Base-by-base conservation (phyloP, 805 yeast species). In the Metschnikowia henanensis region DNA sequence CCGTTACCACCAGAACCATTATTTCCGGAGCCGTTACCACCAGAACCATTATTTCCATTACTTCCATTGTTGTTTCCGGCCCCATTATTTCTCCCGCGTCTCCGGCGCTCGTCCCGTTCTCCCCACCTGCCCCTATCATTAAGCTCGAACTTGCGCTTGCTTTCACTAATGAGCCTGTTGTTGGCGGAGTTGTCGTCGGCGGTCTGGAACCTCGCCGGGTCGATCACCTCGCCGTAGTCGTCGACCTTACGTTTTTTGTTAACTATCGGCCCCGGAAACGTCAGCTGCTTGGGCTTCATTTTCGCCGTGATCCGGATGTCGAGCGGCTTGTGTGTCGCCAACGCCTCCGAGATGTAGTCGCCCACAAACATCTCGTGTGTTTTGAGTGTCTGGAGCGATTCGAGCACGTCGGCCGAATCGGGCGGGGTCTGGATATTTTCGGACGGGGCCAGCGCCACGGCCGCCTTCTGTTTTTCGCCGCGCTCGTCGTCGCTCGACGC, bases 191-290 rank as follows among this genome's bases (percentile, higher is more conserved):
- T 84, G 50, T 81, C 87, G 22, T 50, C 55, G 37, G 72, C 69
- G 43, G 74, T 74, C 50, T 73, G 75, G 56, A 83, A 85, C 53
- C 83, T 84, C 30, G 80, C 77, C 33, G 76, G 75, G 49, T 84
- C 82, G 17, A 91, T 81, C 2, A 83, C 65, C 43, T 80, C 83
- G 23, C 99, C 99, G 61, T 92, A 94, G 52, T 92, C 97, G 59
- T 94, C 98, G 36, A 75, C 68, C 51, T 85, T 80, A 19, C 76
- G 68, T 53, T 79, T 78, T 37, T 72, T 76, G 6, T 58, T 48
- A 20, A 52, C 50, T 1, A 77, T 75, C 30, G 79, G 67, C 53
- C 70, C 85, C 10, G 96, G 98, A 58, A 92, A 94, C 87, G 86
- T 84, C 34, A 75, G 72, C 74, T 78, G 61, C 71, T 74, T 63